Evolutionary conservation across 768 basidiomycete genomes (phyloP), one percentile per base, ranked within the genome.

Genomic region (Chalciporus sphaerocephalus): DNA sequence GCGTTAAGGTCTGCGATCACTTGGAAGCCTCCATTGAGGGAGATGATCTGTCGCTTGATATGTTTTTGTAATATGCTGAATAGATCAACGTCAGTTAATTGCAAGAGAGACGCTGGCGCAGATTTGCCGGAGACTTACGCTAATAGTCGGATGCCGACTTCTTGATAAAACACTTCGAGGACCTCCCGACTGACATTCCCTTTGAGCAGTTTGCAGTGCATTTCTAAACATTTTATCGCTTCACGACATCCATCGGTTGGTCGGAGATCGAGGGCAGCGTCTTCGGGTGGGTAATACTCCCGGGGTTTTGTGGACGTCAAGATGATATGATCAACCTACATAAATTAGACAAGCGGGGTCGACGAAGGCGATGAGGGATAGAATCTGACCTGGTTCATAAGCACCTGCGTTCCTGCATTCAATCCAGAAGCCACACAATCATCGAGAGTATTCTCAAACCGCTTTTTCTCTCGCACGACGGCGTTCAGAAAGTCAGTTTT

Each of bases 101-200:
- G 3, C 9, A 28, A 10, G 24, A 10, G 24, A 10, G 10, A 25
- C 10, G 1, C 37, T 41, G 13, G 7, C 4, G 13, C 20, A 25
- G 24, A n/a, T n/a, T n/a, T n/a, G n/a, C n/a, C n/a, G n/a, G n/a
- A 37, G 3, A 74, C 85, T 54, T 45, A 92, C 92, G 75, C 80
- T 54, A 91, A 83, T 9, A 93, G 64, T 28, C 96, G 82, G 47
- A 96, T 84, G 5, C 95, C 95, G 37, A 99, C 88, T 66, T 99
- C 96, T 66, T 94, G 90, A 63, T 97, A 92, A 66, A 99, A 98
- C 4, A 99, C 95, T 60, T 98, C 96, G 25, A 99, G 69, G 3
- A 98, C 93, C 55, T 98, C 95, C 63, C 91, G 88, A 60, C 87
- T 94, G 38, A 95, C 95, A 52, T 89, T 96, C 0, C 94, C 95